Percentiles rank a stretch among this genome's conserved stretches.
phyloP scores from a whole-genome alignment of 768 basidiomycete genomes.

The Termitomyces sp. region DNA sequence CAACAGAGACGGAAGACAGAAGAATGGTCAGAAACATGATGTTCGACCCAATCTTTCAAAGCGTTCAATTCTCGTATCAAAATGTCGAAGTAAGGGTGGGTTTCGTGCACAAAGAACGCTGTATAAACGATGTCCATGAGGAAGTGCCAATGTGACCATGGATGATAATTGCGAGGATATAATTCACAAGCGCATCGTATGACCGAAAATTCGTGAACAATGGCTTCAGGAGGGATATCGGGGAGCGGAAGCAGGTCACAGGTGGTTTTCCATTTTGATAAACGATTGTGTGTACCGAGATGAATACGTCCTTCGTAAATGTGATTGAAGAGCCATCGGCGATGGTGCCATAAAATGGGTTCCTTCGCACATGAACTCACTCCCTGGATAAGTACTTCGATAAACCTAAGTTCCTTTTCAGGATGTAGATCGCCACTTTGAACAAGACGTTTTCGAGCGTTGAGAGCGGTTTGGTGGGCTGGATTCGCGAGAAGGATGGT shows the following conservation, averaged over 20 bases:
- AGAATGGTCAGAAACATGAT: constrained; percentile 65
- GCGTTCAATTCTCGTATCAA: constrained; percentile 32
- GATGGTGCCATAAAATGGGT: constrained; percentile 65
- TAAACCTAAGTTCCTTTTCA: constrained; percentile 41
- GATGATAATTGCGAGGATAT: constrained; percentile 72
- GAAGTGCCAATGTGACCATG: constrained; percentile 60
- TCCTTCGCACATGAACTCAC: constrained; percentile 56
- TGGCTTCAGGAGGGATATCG: constrained; percentile 27
- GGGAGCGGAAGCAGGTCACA: constrained; percentile 23
- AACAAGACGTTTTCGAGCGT: constrained; percentile 52
- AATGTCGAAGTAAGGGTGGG: constrained; percentile 23
- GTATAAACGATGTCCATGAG: constrained; percentile 32
- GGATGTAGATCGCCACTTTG: constrained; percentile 27
- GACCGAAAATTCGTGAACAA: constrained; percentile 45
- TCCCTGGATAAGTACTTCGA: constrained; percentile 42
- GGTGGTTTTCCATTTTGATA: constrained; percentile 18
- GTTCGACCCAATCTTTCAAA: constrained; percentile 48
- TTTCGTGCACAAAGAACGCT: constrained; percentile 7
- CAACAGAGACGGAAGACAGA: constrained; percentile 50
- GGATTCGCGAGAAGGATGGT: constrained; percentile 63
- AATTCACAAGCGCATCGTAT: constrained; percentile 46
- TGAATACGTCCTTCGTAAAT: constrained; percentile 20
- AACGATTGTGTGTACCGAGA: not conserved
- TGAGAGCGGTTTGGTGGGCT: constrained; percentile 64
- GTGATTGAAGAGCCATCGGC: constrained; percentile 54